Evolutionary conservation across 2,329 filamentous ascomycete species (phyloP).

Genomic region (Arthroderma uncinatum): DNA sequence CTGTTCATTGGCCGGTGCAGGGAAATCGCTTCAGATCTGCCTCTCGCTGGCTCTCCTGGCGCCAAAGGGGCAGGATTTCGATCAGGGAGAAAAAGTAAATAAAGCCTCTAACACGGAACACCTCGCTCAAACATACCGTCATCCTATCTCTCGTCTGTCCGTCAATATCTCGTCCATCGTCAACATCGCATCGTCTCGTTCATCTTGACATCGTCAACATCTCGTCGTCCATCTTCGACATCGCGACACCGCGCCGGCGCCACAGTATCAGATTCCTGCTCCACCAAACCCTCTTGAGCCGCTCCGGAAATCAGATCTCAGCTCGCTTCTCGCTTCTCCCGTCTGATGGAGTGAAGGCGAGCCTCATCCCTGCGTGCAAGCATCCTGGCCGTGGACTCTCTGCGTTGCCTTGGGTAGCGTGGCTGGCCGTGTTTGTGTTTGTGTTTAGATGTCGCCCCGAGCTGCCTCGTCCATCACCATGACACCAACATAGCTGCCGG

Average conservation of each 20-base stretch:
- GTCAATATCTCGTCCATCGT: background rate
- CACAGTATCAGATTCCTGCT: no score
- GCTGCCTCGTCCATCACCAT: background rate
- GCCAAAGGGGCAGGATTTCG: background rate
- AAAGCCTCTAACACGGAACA: background rate
- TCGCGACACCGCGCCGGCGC: no score
- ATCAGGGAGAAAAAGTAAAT: background rate
- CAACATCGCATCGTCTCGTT: no score
- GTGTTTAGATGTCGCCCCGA: background rate
- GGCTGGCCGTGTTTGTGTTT: background rate
- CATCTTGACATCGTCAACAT: background rate
- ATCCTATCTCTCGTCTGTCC: no score
- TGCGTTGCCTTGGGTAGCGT: background rate
- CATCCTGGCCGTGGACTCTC: background rate
- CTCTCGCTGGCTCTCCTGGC: background rate
- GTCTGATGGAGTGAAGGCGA: background rate
- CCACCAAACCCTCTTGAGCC: slow-evolving; percentile 1
- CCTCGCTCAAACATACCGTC: background rate
- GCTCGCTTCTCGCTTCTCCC: background rate
- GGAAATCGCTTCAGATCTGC: background rate
- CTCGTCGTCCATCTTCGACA: no score
- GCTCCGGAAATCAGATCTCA: background rate
- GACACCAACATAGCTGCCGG: background rate
- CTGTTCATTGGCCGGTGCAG: background rate
- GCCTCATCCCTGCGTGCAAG: background rate